Evolutionary conservation across 2,329 filamentous ascomycete genomes (phyloP).

Genomic region (Fusarium brevicatenulatum): DNA sequence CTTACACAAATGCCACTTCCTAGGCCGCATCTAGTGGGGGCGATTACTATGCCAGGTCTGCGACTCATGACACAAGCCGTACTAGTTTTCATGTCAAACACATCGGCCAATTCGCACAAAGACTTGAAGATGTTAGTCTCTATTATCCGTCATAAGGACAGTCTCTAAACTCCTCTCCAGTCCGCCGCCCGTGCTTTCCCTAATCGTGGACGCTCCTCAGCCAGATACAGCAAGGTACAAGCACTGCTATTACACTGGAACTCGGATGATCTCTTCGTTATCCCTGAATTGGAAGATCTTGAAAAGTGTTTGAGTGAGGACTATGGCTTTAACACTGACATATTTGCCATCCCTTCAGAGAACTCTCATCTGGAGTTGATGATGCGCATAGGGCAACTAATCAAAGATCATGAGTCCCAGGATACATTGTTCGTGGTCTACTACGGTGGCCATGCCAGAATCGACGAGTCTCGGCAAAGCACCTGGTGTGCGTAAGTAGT

Average conservation of each 20-base stretch:
- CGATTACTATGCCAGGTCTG: conserved; percentile 47
- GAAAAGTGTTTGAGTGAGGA: conserved; percentile 64
- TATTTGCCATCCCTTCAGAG: conserved; percentile 67
- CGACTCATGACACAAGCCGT: conserved; percentile 67
- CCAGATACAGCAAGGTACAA: conserved; percentile 66
- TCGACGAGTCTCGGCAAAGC: conserved; percentile 68
- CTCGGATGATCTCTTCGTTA: conserved; percentile 67
- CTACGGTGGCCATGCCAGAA: conserved; percentile 68
- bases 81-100: conserved; percentile 68
- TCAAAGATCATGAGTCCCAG: conserved; percentile 65
- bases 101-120: conserved; percentile 63
- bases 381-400: conserved; percentile 65
- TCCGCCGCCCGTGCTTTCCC: conserved; percentile 67
- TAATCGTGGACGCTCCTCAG: conserved; percentile 62
- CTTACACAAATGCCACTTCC: conserved; percentile 30
- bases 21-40: conserved; percentile 33
- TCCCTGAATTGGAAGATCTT: conserved; percentile 67
- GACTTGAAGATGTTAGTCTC: conserved; percentile 62
- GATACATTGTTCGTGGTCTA: conserved; percentile 68
- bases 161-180: conserved; percentile 46
- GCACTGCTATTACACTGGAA: conserved; percentile 67
- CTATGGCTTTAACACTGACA: conserved; percentile 66
- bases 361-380: conserved; percentile 69
- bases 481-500: conserved; percentile 67
- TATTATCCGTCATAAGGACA: not conserved